Evolutionary conservation across 805 yeast genomes (phyloP).

Genomic region (Saitoella complicata): DNA sequence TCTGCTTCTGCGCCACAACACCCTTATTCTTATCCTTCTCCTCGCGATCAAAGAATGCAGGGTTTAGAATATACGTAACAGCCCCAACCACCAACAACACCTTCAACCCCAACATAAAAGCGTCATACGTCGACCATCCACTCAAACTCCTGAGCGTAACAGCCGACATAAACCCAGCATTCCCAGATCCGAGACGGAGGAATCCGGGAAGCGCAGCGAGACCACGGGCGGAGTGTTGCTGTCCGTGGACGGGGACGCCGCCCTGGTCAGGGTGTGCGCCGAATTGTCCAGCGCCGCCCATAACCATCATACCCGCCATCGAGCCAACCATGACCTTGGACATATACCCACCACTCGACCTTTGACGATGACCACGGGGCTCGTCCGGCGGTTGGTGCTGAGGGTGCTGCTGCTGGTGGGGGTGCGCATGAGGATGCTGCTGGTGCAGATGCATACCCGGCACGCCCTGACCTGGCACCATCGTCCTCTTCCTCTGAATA

Average conservation of each 20-base stretch:
- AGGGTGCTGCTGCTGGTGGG: background rate
- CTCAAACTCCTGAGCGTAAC: conserved; percentile 1
- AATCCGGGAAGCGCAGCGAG: conserved; percentile 18
- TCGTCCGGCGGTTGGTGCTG: background rate
- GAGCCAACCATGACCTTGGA: conserved; percentile 22
- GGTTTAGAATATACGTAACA: conserved; percentile 16
- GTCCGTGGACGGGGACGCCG: conserved; percentile 5
- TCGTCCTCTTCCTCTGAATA: too few relatives aligned
- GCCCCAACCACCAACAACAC: conserved; percentile 18
- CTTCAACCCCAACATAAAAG: conserved; percentile 10
- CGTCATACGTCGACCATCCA: conserved; percentile 1
- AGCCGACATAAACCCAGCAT: conserved; percentile 4
- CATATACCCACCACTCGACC: conserved; percentile 5
- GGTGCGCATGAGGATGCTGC: too few relatives aligned
- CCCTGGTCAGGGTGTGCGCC: conserved; percentile 1
- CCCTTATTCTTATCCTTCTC: background rate
- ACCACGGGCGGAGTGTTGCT: conserved; percentile 15
- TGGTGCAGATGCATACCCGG: too few relatives aligned
- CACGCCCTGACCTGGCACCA: too few relatives aligned
- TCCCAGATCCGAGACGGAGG: too few relatives aligned
- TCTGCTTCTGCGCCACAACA: too few relatives aligned
- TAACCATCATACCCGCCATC: conserved; percentile 24
- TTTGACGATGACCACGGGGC: background rate
- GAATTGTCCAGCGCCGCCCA: conserved; percentile 14
- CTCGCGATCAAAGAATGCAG: conserved; percentile 11